These are phyloP conservation scores for Xanthoceras sorbifolium DNA, from an alignment of 345 rosid species.

Conservation along the genomic window DNA sequence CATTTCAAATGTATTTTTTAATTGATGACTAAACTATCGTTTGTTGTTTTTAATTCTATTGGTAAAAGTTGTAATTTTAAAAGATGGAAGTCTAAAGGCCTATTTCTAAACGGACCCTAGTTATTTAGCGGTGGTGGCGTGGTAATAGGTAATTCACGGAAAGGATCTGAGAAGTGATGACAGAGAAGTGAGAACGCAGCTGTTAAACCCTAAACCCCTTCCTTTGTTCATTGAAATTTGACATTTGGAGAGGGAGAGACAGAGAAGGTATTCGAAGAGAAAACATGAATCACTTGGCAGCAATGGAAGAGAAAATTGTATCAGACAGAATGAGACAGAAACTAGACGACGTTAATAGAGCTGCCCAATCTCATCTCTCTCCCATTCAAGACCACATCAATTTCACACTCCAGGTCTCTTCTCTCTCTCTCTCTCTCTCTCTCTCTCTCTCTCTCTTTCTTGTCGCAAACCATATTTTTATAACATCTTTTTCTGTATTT, in stretches of 20 bases:
- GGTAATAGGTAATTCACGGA: too few relatives aligned
- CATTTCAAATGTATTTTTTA: too few relatives aligned
- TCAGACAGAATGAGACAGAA: slow-evolving; percentile 68
- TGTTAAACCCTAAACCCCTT: slow-evolving; percentile 21
- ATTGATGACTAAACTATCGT: too few relatives aligned
- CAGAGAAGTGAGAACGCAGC: too few relatives aligned
- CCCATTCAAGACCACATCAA: slow-evolving; percentile 84
- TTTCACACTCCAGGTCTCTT: slow-evolving; percentile 81
- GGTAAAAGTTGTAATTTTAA: too few relatives aligned
- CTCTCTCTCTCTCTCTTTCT: not conserved
- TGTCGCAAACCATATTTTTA: too few relatives aligned
- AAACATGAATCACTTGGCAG: slow-evolving; percentile 66
- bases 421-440: not conserved
- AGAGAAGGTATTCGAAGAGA: not conserved
- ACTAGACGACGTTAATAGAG: slow-evolving; percentile 63
- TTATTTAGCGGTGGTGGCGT: too few relatives aligned
- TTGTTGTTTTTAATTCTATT: too few relatives aligned
- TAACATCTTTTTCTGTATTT: too few relatives aligned
- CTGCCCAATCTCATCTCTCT: slow-evolving; percentile 73
- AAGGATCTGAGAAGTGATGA: too few relatives aligned
- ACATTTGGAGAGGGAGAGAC: not conserved
- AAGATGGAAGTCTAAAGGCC: too few relatives aligned
- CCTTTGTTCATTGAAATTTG: not conserved
- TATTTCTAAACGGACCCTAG: too few relatives aligned
- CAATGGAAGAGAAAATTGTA: slow-evolving; percentile 56